Conservation (phyloP, 345 rosid species). For the Hypericum perforatum region DNA sequence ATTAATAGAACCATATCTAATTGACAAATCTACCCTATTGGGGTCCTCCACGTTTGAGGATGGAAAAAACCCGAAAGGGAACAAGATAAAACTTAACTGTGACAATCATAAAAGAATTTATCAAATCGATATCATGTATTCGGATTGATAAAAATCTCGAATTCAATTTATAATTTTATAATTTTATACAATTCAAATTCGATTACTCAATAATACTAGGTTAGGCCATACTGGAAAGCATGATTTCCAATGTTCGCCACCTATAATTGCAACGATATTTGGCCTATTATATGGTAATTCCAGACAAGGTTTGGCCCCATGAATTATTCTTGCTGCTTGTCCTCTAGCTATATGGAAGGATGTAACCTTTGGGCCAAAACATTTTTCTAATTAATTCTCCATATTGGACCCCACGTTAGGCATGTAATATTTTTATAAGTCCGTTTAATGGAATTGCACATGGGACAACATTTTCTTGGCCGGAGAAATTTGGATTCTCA, state of each 20-base stretch:
- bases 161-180: too few species aligned
- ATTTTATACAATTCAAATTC: too few species aligned
- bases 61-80: too few species aligned
- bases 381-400: background rate
- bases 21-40: too few species aligned
- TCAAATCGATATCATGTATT: too few species aligned
- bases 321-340: slow-evolving; percentile 21
- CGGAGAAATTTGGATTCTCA: background rate
- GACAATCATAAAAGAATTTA: too few species aligned
- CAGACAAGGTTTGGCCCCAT: slow-evolving; percentile 24
- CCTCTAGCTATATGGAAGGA: slow-evolving; percentile 2
- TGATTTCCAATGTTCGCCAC: slow-evolving; percentile 18
- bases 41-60: too few species aligned
- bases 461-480: slow-evolving; percentile 15
- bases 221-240: slow-evolving; percentile 14
- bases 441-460: background rate
- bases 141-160: too few species aligned
- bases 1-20: too few species aligned
- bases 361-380: slow-evolving; percentile 5
- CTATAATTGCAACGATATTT: background rate
- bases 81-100: too few species aligned
- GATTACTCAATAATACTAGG: too few species aligned
- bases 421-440: slow-evolving; percentile 5
- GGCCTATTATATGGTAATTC: background rate
- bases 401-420: slow-evolving; percentile 16